Evolutionary conservation across 129 eudicot genomes (phyloP).

Genomic region (Scalesia atractyloides): DNA sequence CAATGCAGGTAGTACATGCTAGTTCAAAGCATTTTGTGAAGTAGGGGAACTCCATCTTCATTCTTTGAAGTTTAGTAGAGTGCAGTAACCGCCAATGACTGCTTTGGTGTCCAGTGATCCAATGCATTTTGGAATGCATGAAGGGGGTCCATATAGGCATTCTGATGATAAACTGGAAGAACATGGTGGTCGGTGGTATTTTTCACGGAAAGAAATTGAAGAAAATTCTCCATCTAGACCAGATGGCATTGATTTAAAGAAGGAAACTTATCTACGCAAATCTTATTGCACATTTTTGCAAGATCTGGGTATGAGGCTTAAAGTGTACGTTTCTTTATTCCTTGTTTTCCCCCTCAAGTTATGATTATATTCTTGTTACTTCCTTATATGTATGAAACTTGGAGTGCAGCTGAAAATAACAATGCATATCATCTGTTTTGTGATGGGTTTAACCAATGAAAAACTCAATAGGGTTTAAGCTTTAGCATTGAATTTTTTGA

Average conservation of each 20-base stretch:
- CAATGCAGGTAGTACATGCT: constrained; percentile 27
- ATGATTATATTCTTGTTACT: neutral
- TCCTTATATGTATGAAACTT: constrained; percentile 12
- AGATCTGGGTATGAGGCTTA: constrained; percentile 96
- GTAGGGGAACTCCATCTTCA: constrained; percentile 9
- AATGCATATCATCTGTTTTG: constrained; percentile 3
- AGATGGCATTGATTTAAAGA: constrained; percentile 89
- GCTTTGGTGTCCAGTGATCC: constrained; percentile 63
- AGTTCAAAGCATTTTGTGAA: constrained; percentile 19
- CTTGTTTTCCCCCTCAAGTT: neutral
- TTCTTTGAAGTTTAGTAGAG: constrained; percentile 22
- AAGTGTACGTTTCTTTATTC: constrained; percentile 67
- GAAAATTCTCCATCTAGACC: constrained; percentile 88
- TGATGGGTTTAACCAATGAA: constrained; percentile 6
- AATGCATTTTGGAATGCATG: constrained; percentile 59
- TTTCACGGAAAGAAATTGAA: constrained; percentile 90
- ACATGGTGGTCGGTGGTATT: constrained; percentile 80
- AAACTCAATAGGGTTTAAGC: constrained; percentile 1
- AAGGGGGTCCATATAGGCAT: constrained; percentile 46
- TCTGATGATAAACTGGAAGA: constrained; percentile 63
- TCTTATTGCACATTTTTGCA: constrained; percentile 92
- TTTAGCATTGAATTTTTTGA: neutral
- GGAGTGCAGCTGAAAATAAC: neutral
- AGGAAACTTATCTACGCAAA: constrained; percentile 87
- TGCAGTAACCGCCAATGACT: constrained; percentile 51